phyloP scores from a whole-genome alignment of 2,329 filamentous ascomycete genomes.

The Beauveria sp. region DNA sequence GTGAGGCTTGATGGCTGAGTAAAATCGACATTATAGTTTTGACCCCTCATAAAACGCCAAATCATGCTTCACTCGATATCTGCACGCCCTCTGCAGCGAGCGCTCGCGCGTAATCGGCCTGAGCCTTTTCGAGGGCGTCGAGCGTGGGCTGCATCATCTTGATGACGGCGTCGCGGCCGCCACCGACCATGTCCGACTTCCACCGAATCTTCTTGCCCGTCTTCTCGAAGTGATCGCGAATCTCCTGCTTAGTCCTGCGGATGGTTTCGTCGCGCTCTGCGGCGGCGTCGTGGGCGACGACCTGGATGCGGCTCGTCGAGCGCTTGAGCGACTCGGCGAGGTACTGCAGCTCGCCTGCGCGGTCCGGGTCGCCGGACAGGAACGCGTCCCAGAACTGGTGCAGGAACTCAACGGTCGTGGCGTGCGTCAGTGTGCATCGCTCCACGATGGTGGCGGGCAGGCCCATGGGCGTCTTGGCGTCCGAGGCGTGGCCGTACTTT shows the following conservation, averaged over 20 bases:
- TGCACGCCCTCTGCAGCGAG: constrained; percentile 55
- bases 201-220: constrained; percentile 69
- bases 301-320: constrained; percentile 70
- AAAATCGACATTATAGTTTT: neutral
- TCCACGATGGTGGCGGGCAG: constrained; percentile 47
- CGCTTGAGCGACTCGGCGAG: constrained; percentile 74
- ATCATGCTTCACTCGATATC: constrained; percentile 35
- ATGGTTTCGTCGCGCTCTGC: constrained; percentile 61
- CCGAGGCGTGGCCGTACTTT: constrained; percentile 43
- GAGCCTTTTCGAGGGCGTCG: constrained; percentile 61
- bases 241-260: constrained; percentile 59
- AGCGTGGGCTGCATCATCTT: constrained; percentile 70
- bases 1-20: neutral
- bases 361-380: constrained; percentile 75
- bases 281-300: constrained; percentile 75
- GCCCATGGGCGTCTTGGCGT: constrained; percentile 46
- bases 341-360: constrained; percentile 72
- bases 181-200: constrained; percentile 60
- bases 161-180: constrained; percentile 68
- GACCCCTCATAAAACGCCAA: neutral
- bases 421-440: constrained; percentile 65
- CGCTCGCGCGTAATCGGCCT: constrained; percentile 63
- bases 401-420: constrained; percentile 91
- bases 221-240: constrained; percentile 60
- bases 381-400: constrained; percentile 95